Percentiles rank a stretch among this genome's conserved stretches.
Conservation (phyloP, 1,284 basidiomycete species). For the Ustilago xerochloae region DNA sequence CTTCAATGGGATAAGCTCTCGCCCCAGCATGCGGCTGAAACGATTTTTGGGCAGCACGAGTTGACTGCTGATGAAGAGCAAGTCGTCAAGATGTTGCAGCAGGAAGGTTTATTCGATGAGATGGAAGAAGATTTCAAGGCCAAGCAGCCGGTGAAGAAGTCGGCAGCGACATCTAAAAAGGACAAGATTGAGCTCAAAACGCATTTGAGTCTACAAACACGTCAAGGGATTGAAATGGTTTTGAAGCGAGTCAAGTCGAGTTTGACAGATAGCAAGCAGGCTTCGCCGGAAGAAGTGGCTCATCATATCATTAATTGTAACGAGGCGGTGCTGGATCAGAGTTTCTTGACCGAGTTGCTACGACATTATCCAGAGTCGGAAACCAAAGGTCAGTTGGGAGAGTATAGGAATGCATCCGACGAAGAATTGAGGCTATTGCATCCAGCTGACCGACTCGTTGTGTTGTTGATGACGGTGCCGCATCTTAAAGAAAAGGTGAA, state of each 20-base stretch:
- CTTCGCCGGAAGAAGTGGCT: conserved; percentile 66
- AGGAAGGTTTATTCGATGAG: conserved; percentile 84
- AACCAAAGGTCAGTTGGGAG: conserved; percentile 67
- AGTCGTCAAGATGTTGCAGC: conserved; percentile 49
- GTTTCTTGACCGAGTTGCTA: conserved; percentile 65
- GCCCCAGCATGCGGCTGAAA: conserved; percentile 66
- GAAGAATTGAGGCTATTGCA: conserved; percentile 89
- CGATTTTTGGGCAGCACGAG: conserved; percentile 61
- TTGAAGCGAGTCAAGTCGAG: conserved; percentile 34
- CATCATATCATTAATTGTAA: conserved; percentile 67
- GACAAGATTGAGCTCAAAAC: conserved; percentile 69
- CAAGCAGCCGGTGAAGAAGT: conserved; percentile 78
- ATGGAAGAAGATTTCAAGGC: conserved; percentile 99
- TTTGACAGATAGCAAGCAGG: conserved; percentile 59
- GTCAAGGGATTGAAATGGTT: conserved; percentile 61
- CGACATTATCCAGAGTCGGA: conserved; percentile 67
- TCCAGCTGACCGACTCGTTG: conserved; percentile 94
- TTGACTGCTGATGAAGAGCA: conserved; percentile 49
- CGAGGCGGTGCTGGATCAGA: conserved; percentile 65
- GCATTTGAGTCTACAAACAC: conserved; percentile 59
- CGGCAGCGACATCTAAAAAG: conserved; percentile 65
- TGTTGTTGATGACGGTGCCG: conserved; percentile 94
- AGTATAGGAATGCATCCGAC: conserved; percentile 84
- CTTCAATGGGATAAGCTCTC: conserved; percentile 92
- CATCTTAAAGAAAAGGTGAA: conserved; percentile 90